Conservation (phyloP, 2,329 filamentous ascomycete genomes). For the Lachnellula willkommii region DNA sequence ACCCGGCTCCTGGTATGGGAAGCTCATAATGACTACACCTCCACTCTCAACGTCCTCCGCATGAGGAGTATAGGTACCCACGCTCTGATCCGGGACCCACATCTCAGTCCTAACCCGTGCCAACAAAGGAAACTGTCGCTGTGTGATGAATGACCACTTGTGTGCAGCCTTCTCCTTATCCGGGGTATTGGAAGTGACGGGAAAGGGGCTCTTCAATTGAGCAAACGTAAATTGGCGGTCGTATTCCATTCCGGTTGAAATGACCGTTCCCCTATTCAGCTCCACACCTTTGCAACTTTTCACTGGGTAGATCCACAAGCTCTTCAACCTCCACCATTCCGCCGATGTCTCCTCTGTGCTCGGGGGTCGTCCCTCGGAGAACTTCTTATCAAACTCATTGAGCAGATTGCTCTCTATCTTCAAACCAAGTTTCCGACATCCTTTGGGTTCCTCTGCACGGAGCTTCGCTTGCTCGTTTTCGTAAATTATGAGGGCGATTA, state of each 20-base stretch:
- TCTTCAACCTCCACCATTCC: conserved; percentile 51
- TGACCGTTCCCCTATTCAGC: conserved; percentile 57
- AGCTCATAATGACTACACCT: conserved; percentile 61
- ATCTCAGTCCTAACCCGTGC: conserved; percentile 63
- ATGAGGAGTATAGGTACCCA: conserved; percentile 44
- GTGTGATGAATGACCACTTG: conserved; percentile 67
- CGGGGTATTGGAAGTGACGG: conserved; percentile 34
- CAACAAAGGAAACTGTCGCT: conserved; percentile 63
- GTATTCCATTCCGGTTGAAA: conserved; percentile 66
- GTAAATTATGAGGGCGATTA: conserved; percentile 31
- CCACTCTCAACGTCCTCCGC: conserved; percentile 46
- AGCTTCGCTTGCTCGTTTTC: conserved; percentile 28
- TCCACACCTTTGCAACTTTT: conserved; percentile 79
- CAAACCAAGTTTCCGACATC: conserved; percentile 49
- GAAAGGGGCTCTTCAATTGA: conserved; percentile 51
- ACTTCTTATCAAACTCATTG: conserved; percentile 51
- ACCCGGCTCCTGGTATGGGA: conserved; percentile 53
- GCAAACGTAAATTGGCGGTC: conserved; percentile 83
- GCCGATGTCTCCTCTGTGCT: conserved; percentile 31
- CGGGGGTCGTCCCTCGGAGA: conserved; percentile 35
- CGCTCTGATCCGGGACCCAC: conserved; percentile 62
- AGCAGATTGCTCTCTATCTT: conserved; percentile 45
- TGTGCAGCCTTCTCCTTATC: conserved; percentile 38
- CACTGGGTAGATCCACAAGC: conserved; percentile 74
- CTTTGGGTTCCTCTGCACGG: conserved; percentile 36